Evolutionary conservation across 345 rosid species (phyloP).

Genomic region (Camelina sativa): DNA sequence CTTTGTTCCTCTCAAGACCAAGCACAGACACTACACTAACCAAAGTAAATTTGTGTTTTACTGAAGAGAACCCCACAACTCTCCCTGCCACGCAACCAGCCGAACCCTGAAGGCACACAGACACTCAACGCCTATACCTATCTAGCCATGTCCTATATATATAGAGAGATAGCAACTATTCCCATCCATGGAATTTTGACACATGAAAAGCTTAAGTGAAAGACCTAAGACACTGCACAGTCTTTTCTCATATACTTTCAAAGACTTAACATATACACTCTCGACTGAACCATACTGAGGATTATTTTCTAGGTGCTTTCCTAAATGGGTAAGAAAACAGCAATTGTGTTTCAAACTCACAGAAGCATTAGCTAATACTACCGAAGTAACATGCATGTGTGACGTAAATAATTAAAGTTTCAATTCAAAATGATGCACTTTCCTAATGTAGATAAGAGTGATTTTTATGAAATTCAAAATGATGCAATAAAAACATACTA

Average conservation of each 20-base stretch:
- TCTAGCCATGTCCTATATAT: background rate
- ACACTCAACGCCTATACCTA: background rate
- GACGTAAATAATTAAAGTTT: conserved; percentile 15
- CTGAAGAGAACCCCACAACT: background rate
- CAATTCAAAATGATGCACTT: conserved; percentile 9
- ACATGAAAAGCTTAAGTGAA: conserved; percentile 16
- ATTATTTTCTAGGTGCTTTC: background rate
- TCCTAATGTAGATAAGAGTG: conserved; percentile 17
- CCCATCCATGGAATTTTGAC: conserved; percentile 6
- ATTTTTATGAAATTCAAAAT: background rate
- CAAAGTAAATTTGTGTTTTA: background rate
- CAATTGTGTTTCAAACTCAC: conserved; percentile 1
- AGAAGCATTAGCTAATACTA: conserved; percentile 9
- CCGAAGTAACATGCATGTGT: background rate
- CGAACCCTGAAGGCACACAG: background rate
- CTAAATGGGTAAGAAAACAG: background rate
- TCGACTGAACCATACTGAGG: background rate
- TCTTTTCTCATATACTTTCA: conserved; percentile 14
- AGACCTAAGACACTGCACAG: conserved; percentile 9
- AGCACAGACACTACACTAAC: background rate
- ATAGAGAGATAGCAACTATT: background rate
- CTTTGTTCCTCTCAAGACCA: background rate
- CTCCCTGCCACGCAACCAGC: background rate
- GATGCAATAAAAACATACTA: background rate
- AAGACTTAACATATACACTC: conserved; percentile 6